Evolutionary conservation across 1,284 basidiomycete genomes (phyloP).

Genomic region (Leucoagaricus sp.): DNA sequence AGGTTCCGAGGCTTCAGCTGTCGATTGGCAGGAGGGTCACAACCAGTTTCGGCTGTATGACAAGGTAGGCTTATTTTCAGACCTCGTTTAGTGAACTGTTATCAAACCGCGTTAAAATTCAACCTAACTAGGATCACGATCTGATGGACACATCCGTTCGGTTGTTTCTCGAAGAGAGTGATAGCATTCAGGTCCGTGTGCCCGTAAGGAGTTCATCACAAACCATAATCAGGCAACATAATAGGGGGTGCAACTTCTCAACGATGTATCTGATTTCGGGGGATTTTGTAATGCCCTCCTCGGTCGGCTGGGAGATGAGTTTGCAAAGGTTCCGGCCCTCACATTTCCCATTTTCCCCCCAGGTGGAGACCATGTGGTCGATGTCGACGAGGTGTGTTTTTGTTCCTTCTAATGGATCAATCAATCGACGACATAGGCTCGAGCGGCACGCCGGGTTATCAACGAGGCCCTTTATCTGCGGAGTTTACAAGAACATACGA

Average conservation of each 20-base stretch:
- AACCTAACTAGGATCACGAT: slow-evolving; percentile 44
- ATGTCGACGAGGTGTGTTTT: slow-evolving; percentile 46
- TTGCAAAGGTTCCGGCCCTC: slow-evolving; percentile 56
- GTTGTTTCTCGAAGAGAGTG: slow-evolving; percentile 70
- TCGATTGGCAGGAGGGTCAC: slow-evolving; percentile 57
- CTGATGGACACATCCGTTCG: slow-evolving; percentile 70
- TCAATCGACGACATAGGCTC: slow-evolving; percentile 11
- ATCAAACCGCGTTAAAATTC: background rate
- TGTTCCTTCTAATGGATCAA: background rate
- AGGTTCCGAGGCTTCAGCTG: slow-evolving; percentile 52
- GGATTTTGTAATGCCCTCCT: slow-evolving; percentile 62
- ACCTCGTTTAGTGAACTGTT: background rate
- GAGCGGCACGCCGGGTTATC: slow-evolving; percentile 40
- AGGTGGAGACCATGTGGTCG: slow-evolving; percentile 30
- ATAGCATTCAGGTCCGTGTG: slow-evolving; percentile 65
- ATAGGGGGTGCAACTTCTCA: slow-evolving; percentile 68
- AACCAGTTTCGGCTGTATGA: slow-evolving; percentile 56
- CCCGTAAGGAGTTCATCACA: background rate
- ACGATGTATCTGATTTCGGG: slow-evolving; percentile 64
- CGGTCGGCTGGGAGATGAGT: slow-evolving; percentile 62
- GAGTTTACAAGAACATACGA: slow-evolving; percentile 51
- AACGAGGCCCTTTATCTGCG: slow-evolving; percentile 66
- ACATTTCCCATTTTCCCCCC: slow-evolving; percentile 58
- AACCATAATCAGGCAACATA: slow-evolving; percentile 9
- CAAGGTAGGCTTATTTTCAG: slow-evolving; percentile 41